These are phyloP conservation scores for Platanus orientalis DNA, from an alignment of 164 flowering plant genomes.

Conservation along the genomic window DNA sequence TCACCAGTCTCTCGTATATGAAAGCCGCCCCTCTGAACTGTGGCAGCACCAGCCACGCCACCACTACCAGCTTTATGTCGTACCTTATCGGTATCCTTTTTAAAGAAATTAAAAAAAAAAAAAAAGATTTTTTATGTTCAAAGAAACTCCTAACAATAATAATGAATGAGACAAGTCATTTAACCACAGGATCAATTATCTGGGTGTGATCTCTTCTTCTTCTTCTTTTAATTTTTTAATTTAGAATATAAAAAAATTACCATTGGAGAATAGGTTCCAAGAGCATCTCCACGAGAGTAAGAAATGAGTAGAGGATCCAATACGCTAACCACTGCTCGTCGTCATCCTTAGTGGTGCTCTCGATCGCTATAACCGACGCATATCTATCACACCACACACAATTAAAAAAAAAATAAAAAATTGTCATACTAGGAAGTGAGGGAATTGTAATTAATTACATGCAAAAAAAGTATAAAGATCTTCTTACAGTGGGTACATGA, in stretches of 20 bases:
- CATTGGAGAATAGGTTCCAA: conserved; percentile 60
- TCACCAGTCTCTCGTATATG: conserved; percentile 60
- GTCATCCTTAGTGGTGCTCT: conserved; percentile 71
- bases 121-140: too few species aligned
- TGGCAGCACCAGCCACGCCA: conserved; percentile 61
- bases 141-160: too few species aligned
- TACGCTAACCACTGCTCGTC: conserved; percentile 99
- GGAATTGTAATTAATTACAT: too few species aligned
- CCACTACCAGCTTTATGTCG: conserved; percentile 42
- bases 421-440: too few species aligned
- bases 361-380: conserved; percentile 88
- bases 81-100: conserved; percentile 69
- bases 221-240: too few species aligned
- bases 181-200: too few species aligned
- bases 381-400: conserved; percentile 40
- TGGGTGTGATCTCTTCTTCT: too few species aligned
- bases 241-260: conserved; percentile 23
- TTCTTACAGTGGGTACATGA: conserved; percentile 89
- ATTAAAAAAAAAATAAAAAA: too few species aligned
- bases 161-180: too few species aligned
- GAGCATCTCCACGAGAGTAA: conserved; percentile 80
- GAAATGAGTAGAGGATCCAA: conserved; percentile 92
- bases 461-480: neutral
- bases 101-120: too few species aligned
- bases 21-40: conserved; percentile 66